Evolutionary conservation across 164 flowering plant genomes (phyloP).

Genomic region (Macadamia integrifolia): DNA sequence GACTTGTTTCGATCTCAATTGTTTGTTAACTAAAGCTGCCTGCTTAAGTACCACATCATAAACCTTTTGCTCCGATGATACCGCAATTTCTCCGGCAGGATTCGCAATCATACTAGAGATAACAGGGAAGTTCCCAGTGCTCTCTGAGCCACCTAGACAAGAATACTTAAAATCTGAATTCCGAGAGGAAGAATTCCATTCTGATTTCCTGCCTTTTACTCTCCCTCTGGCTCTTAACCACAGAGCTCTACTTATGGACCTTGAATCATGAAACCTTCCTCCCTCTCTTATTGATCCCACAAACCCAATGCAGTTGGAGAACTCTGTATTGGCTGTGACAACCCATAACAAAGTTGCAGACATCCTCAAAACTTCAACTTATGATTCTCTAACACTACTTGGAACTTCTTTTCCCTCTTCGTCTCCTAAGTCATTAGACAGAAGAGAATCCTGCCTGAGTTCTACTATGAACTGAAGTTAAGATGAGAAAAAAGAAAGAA

Average conservation of each 20-base stretch:
- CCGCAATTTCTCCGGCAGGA: constrained; percentile 46
- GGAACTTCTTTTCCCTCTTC: background rate
- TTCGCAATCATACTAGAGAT: constrained; percentile 45
- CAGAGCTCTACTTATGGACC: constrained; percentile 11
- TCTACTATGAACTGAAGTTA: background rate
- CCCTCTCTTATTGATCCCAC: constrained; percentile 29
- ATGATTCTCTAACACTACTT: background rate
- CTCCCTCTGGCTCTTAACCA: constrained; percentile 18
- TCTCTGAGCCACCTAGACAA: constrained; percentile 22
- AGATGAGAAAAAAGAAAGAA: background rate
- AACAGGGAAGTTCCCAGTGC: constrained; percentile 21
- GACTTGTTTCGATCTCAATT: constrained; percentile 24
- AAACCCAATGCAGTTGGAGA: constrained; percentile 28
- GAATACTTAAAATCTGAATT: constrained; percentile 28
- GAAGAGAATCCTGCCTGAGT: no score
- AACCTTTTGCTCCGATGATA: constrained; percentile 64
- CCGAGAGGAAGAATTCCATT: constrained; percentile 21
- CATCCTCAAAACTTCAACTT: constrained; percentile 30
- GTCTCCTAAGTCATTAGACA: background rate
- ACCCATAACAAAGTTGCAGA: constrained; percentile 35
- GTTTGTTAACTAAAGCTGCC: constrained; percentile 67
- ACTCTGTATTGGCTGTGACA: constrained; percentile 32
- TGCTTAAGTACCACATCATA: constrained; percentile 83
- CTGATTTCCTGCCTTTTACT: constrained; percentile 22
- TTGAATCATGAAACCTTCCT: constrained; percentile 17